Evolutionary conservation across 2,329 filamentous ascomycete species (phyloP).

Genomic region (Cladosporium sp.): DNA sequence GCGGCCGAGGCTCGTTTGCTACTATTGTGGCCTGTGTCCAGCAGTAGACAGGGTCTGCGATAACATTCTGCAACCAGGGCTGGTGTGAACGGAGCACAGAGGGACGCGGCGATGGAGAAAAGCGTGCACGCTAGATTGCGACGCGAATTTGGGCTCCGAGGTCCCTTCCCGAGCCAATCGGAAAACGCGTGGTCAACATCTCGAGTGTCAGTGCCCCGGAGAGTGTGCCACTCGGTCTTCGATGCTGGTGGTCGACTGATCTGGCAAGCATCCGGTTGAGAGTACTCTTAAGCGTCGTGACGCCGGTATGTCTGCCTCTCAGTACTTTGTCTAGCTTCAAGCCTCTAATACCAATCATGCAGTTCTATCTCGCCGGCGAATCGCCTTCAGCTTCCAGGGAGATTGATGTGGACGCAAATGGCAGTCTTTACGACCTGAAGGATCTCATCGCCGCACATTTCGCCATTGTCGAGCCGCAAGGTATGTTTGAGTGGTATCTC

Average conservation of each 20-base stretch:
- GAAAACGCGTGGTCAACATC: not conserved
- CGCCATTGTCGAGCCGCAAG: slow-evolving; percentile 28
- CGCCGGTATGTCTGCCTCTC: slow-evolving; percentile 1
- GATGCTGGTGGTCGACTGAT: slow-evolving; percentile 17
- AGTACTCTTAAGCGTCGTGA: slow-evolving; percentile 3
- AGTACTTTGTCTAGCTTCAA: not conserved
- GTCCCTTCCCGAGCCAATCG: slow-evolving; percentile 2
- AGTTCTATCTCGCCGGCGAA: slow-evolving; percentile 30
- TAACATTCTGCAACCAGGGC: not conserved
- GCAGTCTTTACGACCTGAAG: slow-evolving; percentile 24
- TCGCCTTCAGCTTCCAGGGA: slow-evolving; percentile 19
- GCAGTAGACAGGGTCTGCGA: not conserved
- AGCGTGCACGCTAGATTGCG: not conserved
- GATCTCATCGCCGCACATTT: slow-evolving; percentile 28
- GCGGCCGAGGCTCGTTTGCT: slow-evolving; percentile 2
- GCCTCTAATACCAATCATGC: slow-evolving; percentile 1
- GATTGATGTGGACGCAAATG: slow-evolving; percentile 24
- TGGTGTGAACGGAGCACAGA: slow-evolving; percentile 1
- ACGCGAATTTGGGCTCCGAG: slow-evolving; percentile 1
- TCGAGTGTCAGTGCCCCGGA: slow-evolving; percentile 3
- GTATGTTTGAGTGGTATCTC: slow-evolving; percentile 13
- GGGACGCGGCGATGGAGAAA: not conserved
- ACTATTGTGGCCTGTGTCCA: not conserved
- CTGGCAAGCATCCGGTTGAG: not conserved
- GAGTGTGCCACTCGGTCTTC: slow-evolving; percentile 19